A percentile compares a stretch with the other conserved stretches of the same genome.
phyloP scores from a whole-genome alignment of 2,329 filamentous ascomycete species.

The Fusarium oxysporum region DNA sequence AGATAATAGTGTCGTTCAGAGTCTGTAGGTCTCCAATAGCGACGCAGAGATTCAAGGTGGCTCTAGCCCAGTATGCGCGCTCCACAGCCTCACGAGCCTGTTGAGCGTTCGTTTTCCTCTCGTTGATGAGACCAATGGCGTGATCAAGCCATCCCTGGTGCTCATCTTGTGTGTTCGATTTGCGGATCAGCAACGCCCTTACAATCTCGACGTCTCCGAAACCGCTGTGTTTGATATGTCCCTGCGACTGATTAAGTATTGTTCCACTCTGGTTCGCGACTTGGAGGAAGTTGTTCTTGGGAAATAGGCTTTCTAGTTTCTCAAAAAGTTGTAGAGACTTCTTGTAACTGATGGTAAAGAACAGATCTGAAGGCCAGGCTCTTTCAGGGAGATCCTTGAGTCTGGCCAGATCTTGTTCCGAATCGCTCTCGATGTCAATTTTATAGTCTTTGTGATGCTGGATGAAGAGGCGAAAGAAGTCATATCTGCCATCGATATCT shows the following conservation, averaged over 20 bases:
- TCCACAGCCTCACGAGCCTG: slow-evolving; percentile 35
- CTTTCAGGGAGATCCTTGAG: slow-evolving; percentile 1
- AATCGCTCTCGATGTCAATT: slow-evolving; percentile 42
- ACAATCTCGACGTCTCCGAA: slow-evolving; percentile 29
- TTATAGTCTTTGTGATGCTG: slow-evolving; percentile 23
- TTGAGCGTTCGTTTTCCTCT: slow-evolving; percentile 40
- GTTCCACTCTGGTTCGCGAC: neutral
- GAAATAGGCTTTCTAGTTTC: slow-evolving; percentile 25
- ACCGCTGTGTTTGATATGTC: neutral
- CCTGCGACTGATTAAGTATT: slow-evolving; percentile 18
- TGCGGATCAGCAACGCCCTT: slow-evolving; percentile 25
- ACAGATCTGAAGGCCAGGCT: slow-evolving; percentile 29
- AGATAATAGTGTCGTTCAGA: slow-evolving; percentile 40
- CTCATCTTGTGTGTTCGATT: slow-evolving; percentile 5
- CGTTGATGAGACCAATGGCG: slow-evolving; percentile 17
- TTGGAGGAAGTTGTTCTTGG: slow-evolving; percentile 28
- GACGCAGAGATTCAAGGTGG: slow-evolving; percentile 45
- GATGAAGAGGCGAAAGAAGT: slow-evolving; percentile 41
- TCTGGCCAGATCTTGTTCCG: neutral
- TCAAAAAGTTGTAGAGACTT: slow-evolving; percentile 31
- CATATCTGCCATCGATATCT: slow-evolving; percentile 22
- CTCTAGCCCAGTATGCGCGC: slow-evolving; percentile 44
- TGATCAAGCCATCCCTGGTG: slow-evolving; percentile 31
- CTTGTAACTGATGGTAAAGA: slow-evolving; percentile 22
- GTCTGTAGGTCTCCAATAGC: slow-evolving; percentile 41